Evolutionary conservation across 2,329 filamentous ascomycete genomes (phyloP).

Genomic region (Fusarium sp.): DNA sequence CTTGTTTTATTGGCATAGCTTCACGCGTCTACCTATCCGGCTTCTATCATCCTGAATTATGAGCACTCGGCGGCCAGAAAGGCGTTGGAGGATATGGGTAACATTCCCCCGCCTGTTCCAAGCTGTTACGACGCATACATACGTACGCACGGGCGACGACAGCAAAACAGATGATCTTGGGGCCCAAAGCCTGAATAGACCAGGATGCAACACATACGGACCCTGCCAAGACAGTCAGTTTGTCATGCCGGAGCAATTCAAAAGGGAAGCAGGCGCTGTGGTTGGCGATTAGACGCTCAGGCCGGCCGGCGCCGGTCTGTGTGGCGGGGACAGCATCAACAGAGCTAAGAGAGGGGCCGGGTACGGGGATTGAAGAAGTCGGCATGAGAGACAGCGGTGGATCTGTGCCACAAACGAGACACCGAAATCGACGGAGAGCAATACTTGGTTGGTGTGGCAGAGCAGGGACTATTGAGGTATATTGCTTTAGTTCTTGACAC

Average conservation of each 20-base stretch:
- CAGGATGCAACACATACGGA: constrained; percentile 14
- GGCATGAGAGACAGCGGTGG: constrained; percentile 41
- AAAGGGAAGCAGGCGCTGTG: constrained; percentile 5
- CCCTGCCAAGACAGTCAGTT: constrained; percentile 16
- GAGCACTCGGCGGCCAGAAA: neutral
- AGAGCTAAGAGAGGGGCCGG: constrained; percentile 24
- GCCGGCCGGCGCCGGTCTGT: constrained; percentile 23
- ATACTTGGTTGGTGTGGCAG: constrained; percentile 20
- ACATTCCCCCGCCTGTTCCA: constrained; percentile 22
- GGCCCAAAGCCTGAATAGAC: constrained; percentile 15
- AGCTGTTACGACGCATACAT: constrained; percentile 26
- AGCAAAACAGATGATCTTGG: constrained; percentile 22
- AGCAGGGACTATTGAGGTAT: constrained; percentile 9
- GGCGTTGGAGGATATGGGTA: constrained; percentile 6
- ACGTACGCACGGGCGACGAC: constrained; percentile 16
- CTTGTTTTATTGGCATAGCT: neutral
- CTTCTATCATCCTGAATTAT: neutral
- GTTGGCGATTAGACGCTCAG: constrained; percentile 26
- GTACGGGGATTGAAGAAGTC: constrained; percentile 22
- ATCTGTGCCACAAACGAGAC: constrained; percentile 35
- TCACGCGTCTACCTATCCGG: neutral
- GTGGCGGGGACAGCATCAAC: constrained; percentile 31
- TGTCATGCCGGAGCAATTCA: constrained; percentile 5
- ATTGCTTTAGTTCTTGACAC: constrained; percentile 19
- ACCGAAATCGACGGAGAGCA: constrained; percentile 2